Conservation (phyloP, 108 stramenopile species). For the Stephanodiscus triporus region DNA sequence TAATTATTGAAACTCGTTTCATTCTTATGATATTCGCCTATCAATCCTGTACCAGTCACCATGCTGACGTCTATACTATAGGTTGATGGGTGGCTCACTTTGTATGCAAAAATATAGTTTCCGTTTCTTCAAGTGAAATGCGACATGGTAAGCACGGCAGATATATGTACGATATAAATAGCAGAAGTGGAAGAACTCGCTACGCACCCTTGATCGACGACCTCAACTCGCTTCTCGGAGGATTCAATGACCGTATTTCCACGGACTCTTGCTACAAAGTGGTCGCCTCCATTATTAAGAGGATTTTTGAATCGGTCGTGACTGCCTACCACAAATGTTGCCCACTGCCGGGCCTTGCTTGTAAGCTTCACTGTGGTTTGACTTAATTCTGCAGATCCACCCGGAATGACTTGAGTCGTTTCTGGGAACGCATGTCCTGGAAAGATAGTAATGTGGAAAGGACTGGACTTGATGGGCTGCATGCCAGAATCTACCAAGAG, state of each 20-base stretch:
- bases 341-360: conserved; percentile 12
- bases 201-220: conserved; percentile 33
- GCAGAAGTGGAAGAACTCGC: background rate
- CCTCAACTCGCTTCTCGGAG: conserved; percentile 1
- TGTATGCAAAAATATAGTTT: conserved; percentile 28
- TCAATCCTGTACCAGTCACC: conserved; percentile 25
- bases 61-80: conserved; percentile 31
- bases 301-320: conserved; percentile 26
- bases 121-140: conserved; percentile 17
- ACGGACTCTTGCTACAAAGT: conserved; percentile 24
- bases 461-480: conserved; percentile 22
- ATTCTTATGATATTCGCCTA: conserved; percentile 18
- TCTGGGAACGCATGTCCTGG: conserved; percentile 20
- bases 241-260: conserved; percentile 8
- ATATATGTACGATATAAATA: background rate
- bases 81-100: conserved; percentile 16
- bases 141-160: background rate
- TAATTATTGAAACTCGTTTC: conserved; percentile 8
- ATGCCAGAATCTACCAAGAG: background rate
- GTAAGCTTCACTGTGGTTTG: conserved; percentile 3
- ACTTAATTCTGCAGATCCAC: background rate
- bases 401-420: conserved; percentile 20
- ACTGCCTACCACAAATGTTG: conserved; percentile 20
- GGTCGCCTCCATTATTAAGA: conserved; percentile 11
- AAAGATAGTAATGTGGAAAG: conserved; percentile 20